These are phyloP conservation scores for Puccinia triticina DNA, from an alignment of 1,284 basidiomycete species.

Conservation along the genomic window DNA sequence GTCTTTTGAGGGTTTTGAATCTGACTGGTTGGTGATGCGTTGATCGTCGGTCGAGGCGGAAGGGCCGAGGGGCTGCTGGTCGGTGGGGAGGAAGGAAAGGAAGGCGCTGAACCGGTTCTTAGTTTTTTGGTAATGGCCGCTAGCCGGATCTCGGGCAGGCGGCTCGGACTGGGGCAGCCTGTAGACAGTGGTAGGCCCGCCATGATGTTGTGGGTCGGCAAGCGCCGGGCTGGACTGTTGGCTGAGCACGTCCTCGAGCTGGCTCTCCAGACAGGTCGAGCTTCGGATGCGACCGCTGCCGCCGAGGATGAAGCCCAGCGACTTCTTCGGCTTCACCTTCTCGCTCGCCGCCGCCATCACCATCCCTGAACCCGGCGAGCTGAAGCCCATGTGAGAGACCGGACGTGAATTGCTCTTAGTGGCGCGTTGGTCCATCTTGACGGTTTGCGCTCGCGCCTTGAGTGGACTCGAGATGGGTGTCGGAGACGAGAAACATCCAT, in stretches of 20 bases:
- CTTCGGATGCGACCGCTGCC: neutral
- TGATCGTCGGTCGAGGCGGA: neutral
- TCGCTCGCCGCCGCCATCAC: neutral
- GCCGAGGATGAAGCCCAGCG: neutral
- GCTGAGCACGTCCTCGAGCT: constrained; percentile 11
- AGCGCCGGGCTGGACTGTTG: neutral
- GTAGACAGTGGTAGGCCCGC: neutral
- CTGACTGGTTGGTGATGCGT: neutral
- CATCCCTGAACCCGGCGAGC: neutral
- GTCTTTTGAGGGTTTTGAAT: neutral
- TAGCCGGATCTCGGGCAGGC: neutral
- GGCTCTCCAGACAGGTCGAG: constrained; percentile 12
- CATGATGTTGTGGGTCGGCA: neutral
- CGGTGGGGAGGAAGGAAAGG: neutral
- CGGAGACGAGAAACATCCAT: neutral
- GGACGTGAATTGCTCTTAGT: neutral
- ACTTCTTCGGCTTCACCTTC: neutral
- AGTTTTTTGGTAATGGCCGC: neutral
- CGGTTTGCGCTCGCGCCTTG: neutral
- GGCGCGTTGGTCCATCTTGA: neutral
- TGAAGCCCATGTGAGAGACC: neutral
- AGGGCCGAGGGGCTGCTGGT: neutral
- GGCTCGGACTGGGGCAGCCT: neutral
- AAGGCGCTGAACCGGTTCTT: neutral
- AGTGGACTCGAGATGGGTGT: neutral